Evolutionary conservation across 345 rosid species (phyloP), one percentile per base, ranked within the genome.

Genomic region (Salix udensis): DNA sequence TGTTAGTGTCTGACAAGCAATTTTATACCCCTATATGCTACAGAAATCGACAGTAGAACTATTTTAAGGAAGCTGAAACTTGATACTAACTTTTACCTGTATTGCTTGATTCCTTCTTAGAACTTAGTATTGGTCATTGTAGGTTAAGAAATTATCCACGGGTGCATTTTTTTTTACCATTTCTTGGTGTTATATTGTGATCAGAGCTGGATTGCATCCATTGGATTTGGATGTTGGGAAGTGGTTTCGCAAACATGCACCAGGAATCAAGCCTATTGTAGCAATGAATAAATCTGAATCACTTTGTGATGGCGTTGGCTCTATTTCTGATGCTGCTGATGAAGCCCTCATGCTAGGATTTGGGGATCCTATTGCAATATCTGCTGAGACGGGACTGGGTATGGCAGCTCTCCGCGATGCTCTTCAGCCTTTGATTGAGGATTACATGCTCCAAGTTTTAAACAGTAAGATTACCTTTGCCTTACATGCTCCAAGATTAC

Each of bases 331-430:
- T 70, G 91, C 88, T 75, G 85, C 90, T 76, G 85, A 87, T 24
- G 98, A 96, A 71, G 89, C 90, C 42, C 85, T 79, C 58, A 79
- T 64, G 58, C 83, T 96, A 40, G 98, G 99, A 65, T 96, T 93
- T 83, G 95, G 99, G 13, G 95, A 93, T 42, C 95, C 98, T 40
- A 91, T 91, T 73, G 94, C 97, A 67, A 88, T 96, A 74, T 93
- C 98, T 68, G 97, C 99, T 0, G 99, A 96, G 86, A 96, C 99
- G 16, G 99, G 99, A 62, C 86, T 93, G 24, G 98, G 99, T 69
- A 92, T 93, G 98, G 87, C 86, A 5, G 83, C 90, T 74, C 98
- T 96, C 72, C 89, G 89, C 75, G 87, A 90, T 76, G 88, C 87
- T 79, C 98, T 96, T 44, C 85, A 76, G 67, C 96, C 96, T 78